Conservation (phyloP, 2,329 filamentous ascomycete genomes). For the Ophiosphaerella korrae region DNA sequence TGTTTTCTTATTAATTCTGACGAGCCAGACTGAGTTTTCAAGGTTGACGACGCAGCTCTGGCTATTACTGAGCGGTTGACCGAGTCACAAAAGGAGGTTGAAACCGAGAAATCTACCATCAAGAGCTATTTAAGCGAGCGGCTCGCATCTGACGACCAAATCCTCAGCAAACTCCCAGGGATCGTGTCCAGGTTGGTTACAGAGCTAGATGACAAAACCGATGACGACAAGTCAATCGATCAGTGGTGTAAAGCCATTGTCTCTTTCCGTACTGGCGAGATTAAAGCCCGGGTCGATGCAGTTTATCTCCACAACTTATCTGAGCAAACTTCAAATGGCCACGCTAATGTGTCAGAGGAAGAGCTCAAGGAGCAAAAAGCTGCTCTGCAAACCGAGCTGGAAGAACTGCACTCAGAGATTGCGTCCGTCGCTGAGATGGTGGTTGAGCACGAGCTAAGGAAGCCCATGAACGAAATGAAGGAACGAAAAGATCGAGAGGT, state of each 20-base stretch:
- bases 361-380: slow-evolving; percentile 58
- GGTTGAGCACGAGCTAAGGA: slow-evolving; percentile 68
- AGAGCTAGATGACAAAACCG: slow-evolving; percentile 51
- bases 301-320: slow-evolving; percentile 56
- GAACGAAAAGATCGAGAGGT: slow-evolving; percentile 44
- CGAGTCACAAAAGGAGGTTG: slow-evolving; percentile 55
- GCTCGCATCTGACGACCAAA: slow-evolving; percentile 67
- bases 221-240: slow-evolving; percentile 60
- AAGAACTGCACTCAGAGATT: slow-evolving; percentile 72
- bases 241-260: slow-evolving; percentile 58
- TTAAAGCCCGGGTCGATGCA: slow-evolving; percentile 55
- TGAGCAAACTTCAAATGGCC: slow-evolving; percentile 4
- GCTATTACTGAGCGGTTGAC: slow-evolving; percentile 42
- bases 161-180: slow-evolving; percentile 69
- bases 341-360: slow-evolving; percentile 28
- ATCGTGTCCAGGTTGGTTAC: slow-evolving; percentile 64
- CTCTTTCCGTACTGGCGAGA: slow-evolving; percentile 47
- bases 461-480: slow-evolving; percentile 59
- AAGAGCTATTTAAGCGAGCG: slow-evolving; percentile 57
- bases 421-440: slow-evolving; percentile 73
- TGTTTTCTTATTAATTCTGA: not conserved
- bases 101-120: slow-evolving; percentile 52
- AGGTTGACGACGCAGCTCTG: slow-evolving; percentile 40
- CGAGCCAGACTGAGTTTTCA: not conserved
- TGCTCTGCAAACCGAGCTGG: slow-evolving; percentile 67